Base-by-base conservation (phyloP, 345 rosid species). In the Euphorbia tirucalli region DNA sequence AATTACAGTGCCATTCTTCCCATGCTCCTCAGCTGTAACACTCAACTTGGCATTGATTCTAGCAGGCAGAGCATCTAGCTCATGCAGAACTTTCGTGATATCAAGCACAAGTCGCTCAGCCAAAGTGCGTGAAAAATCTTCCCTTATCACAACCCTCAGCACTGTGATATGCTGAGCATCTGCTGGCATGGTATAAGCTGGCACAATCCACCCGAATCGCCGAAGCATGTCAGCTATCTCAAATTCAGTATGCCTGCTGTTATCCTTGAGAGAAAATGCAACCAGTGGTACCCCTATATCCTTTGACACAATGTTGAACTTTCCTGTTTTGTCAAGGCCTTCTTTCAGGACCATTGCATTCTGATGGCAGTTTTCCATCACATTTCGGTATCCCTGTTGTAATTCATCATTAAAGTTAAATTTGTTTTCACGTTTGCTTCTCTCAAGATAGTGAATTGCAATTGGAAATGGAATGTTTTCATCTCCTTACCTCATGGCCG, bases 131-230 rank as follows among this genome's bases (percentile, higher is more conserved):
- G 98, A 94, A 83, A 94, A 90, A 71, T 92, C 98, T 79, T 94
- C 98, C 50, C 98, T 80, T 0, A 92, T 82, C 21, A 94, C 98
- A 5, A 94, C 97, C 3, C 98, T 96, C 0, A 94, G 85, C 58
- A 94, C 98, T 0, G 98, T 94, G 11, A 94, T 66, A 75, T 94
- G 96, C 70, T 92, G 90, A 2, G 96, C 98, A 60, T 92, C 86
- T 0, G 97, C 93, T 0, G 98, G 98, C 97, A 93, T 91, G 11
- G 92, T 87, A 79, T 93, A 93, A 49, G 98, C 97, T 0, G 97
- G 98, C 70, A 93, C 97, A 0, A 93, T 91, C 97, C 98, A 93
- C 0, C 98, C 97, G n/a, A 83, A 91, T 19, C 98, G 90, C 3
- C 97, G 89, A 30, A 93, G 85, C 88, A 79, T 78, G 41, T 93